Base-by-base conservation (phyloP, 2,329 filamentous ascomycete genomes). In the Arthrobotrys iridis region DNA sequence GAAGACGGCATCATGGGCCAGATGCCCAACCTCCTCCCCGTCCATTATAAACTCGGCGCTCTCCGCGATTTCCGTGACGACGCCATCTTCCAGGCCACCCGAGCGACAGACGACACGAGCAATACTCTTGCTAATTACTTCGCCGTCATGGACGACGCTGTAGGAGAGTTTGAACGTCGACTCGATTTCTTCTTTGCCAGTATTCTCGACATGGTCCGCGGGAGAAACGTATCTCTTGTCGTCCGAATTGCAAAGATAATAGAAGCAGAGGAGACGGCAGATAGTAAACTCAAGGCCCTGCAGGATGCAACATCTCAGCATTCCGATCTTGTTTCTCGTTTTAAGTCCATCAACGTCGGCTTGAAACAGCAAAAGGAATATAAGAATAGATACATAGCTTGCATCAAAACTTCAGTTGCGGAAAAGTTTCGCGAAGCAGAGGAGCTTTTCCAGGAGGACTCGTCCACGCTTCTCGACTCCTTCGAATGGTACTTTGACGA, bases 401-500 rank as follows among this genome's bases (percentile, higher is more conserved):
- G 91, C 40, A 93, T 97, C 80, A 87, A 89, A 79, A 85, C 89
- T 71, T 89, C 88, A 77, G 91, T 90, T 4, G 87, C 91, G 80
- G 87, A 87, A 46, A 91, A 94, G 80, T 93, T 97, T 79, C 88
- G 89, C 10, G 85, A 88, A 72, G 87, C 89, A 41, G 88, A 89
- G 71, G 87, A 91, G 63, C 87, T 89, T 50, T 98, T 99, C 82
- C 83, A 94, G 62, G 91, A 90, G 37, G 93, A 98, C 80, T 92
- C 95, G 0, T 87, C 90, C 57, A 89, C 88, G 79, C 85, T 99
- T 50, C 92, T 96, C 77, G 97, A 97, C 84, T 89, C 88, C 78
- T 88, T 97, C 83, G 91, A 91, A 80, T 99, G 95, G 95, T 99
- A 89, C 83, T 99, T 98, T 84, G 97, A 98, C 83, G 94, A 99